Evolutionary conservation across 352 stramenopile species (phyloP).

Genomic region (Phytophthora multivora): DNA sequence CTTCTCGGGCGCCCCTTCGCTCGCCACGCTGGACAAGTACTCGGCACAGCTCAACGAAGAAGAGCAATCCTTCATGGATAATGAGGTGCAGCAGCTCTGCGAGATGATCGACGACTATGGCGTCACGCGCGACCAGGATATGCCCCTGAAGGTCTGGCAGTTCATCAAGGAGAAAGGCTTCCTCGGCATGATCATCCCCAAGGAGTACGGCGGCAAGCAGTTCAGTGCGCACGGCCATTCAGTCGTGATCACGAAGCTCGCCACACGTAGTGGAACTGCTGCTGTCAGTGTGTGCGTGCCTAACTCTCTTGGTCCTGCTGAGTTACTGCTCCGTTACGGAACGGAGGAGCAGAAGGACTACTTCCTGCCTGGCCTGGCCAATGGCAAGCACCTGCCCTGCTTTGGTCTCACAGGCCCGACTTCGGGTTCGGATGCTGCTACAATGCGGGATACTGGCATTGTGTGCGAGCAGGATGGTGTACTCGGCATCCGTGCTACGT

Average conservation of each 20-base stretch:
- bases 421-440: conserved; percentile 95
- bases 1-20: conserved; percentile 93
- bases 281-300: conserved; percentile 96
- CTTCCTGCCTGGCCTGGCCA: conserved; percentile 93
- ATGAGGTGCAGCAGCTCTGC: conserved; percentile 95
- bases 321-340: conserved; percentile 96
- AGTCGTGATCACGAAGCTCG: conserved; percentile 93
- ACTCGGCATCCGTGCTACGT: conserved; percentile 94
- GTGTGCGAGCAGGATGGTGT: conserved; percentile 95
- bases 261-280: conserved; percentile 90
- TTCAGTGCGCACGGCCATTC: conserved; percentile 92
- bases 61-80: conserved; percentile 96
- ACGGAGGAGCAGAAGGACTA: conserved; percentile 97
- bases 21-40: conserved; percentile 95
- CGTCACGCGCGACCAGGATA: conserved; percentile 91
- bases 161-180: conserved; percentile 97
- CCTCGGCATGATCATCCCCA: conserved; percentile 98
- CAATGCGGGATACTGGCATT: conserved; percentile 94
- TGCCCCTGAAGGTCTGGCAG: conserved; percentile 93
- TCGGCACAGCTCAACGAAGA: conserved; percentile 91
- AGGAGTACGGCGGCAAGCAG: conserved; percentile 93
- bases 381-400: conserved; percentile 96
- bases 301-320: conserved; percentile 96
- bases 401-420: conserved; percentile 97
- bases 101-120: conserved; percentile 97